phyloP scores from a whole-genome alignment of 495 filamentous ascomycete species.

The Xylaria palmicola region DNA sequence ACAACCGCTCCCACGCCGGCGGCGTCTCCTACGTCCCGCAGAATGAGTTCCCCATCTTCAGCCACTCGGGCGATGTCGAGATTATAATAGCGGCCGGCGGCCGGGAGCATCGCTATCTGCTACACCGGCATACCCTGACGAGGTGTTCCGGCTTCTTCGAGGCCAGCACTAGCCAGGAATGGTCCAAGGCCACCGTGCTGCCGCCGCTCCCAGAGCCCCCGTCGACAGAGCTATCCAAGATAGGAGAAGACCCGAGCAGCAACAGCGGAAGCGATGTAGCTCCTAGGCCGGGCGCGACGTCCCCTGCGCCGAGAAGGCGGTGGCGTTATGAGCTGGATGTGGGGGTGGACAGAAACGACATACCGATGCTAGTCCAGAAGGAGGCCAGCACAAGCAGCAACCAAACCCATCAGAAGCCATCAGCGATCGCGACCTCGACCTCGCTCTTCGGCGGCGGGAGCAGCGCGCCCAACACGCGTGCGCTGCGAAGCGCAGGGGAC shows the following conservation, averaged over 20 bases:
- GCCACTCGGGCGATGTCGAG: slow-evolving; percentile 87
- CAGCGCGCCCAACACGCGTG: slow-evolving; percentile 23
- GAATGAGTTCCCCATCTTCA: slow-evolving; percentile 91
- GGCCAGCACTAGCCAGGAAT: slow-evolving; percentile 82
- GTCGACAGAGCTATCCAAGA: slow-evolving; percentile 48
- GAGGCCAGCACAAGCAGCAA: slow-evolving; percentile 28
- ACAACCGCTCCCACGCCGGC: slow-evolving; percentile 78
- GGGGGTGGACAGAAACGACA: slow-evolving; percentile 69
- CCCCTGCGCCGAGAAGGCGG: slow-evolving; percentile 51
- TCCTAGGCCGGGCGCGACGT: slow-evolving; percentile 20
- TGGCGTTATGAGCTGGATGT: slow-evolving; percentile 89
- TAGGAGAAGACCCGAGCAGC: slow-evolving; percentile 55
- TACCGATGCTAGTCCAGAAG: slow-evolving; percentile 87
- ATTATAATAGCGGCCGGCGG: slow-evolving; percentile 69
- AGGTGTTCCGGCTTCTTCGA: slow-evolving; percentile 94
- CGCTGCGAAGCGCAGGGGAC: slow-evolving; percentile 35
- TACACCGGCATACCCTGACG: slow-evolving; percentile 79
- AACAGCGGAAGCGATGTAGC: slow-evolving; percentile 23
- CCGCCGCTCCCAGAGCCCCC: slow-evolving; percentile 30
- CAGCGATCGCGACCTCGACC: slow-evolving; percentile 22
- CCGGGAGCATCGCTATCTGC: slow-evolving; percentile 77
- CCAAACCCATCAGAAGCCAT: slow-evolving; percentile 5
- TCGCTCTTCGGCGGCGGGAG: slow-evolving; percentile 46
- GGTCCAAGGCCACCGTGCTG: slow-evolving; percentile 58
- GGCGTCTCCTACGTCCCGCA: slow-evolving; percentile 67